Conservation (phyloP, 805 yeast species). For the Zygosaccharomyces kombuchaensis region DNA sequence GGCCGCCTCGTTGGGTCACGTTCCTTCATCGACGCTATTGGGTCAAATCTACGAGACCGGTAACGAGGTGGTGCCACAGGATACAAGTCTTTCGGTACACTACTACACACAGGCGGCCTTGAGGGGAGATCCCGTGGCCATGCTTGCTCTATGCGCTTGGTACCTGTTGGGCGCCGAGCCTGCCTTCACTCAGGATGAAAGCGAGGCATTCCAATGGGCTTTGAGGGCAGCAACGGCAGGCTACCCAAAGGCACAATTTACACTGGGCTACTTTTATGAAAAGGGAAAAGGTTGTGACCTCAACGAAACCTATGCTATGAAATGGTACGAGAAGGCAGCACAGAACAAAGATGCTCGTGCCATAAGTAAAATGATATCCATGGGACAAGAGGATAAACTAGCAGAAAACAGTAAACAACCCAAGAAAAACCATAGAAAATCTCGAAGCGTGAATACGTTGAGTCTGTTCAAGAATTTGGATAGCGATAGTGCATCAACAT, state of each 20-base stretch:
- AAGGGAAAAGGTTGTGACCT: conserved; percentile 80
- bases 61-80: conserved; percentile 59
- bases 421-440: conserved; percentile 15
- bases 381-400: conserved; percentile 3
- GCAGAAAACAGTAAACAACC: neutral
- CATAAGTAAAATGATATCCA: conserved; percentile 31
- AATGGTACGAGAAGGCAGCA: conserved; percentile 76
- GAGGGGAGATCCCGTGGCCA: conserved; percentile 81
- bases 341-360: conserved; percentile 55
- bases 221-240: conserved; percentile 73
- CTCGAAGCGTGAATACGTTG: conserved; percentile 22
- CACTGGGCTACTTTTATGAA: conserved; percentile 78
- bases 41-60: conserved; percentile 85
- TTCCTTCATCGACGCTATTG: conserved; percentile 70
- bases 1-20: conserved; percentile 84
- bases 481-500: conserved; percentile 6
- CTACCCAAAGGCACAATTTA: conserved; percentile 76
- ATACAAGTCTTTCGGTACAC: conserved; percentile 80
- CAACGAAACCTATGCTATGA: conserved; percentile 52
- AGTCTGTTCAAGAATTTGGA: conserved; percentile 20
- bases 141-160: conserved; percentile 97
- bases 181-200: conserved; percentile 68
- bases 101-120: conserved; percentile 89
- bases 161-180: conserved; percentile 88
- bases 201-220: conserved; percentile 95